Evolutionary conservation across 2,329 filamentous ascomycete genomes (phyloP).

Genomic region (Alternaria angustiovoidea): DNA sequence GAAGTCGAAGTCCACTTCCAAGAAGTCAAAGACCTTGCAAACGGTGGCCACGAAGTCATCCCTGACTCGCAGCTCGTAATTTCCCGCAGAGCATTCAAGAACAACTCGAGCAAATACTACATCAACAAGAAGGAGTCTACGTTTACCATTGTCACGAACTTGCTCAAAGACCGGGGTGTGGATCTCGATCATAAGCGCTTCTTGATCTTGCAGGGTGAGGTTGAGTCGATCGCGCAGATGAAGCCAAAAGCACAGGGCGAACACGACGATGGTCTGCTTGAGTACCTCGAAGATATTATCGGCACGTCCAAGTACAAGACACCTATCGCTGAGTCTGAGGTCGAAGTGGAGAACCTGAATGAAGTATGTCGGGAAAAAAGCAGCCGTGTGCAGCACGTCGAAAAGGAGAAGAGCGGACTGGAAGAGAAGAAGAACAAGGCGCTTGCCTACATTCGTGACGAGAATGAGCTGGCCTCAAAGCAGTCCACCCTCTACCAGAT

Average conservation of each 20-base stretch:
- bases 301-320: constrained; percentile 98
- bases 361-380: constrained; percentile 96
- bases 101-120: constrained; percentile 98
- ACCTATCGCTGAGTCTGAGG: constrained; percentile 91
- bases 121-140: constrained; percentile 90
- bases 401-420: constrained; percentile 91
- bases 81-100: constrained; percentile 93
- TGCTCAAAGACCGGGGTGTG: constrained; percentile 86
- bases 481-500: constrained; percentile 93
- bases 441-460: constrained; percentile 84
- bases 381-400: constrained; percentile 92
- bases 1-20: constrained; percentile 98
- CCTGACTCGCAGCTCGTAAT: constrained; percentile 86
- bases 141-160: constrained; percentile 87
- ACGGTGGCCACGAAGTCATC: constrained; percentile 76
- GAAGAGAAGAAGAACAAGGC: constrained; percentile 98
- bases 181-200: constrained; percentile 99
- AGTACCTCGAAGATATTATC: constrained; percentile 98
- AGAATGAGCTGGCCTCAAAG: constrained; percentile 90
- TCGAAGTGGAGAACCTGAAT: constrained; percentile 90
- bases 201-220: constrained; percentile 94
- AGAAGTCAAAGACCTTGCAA: constrained; percentile 88
- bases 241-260: constrained; percentile 95
- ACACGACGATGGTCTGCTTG: constrained; percentile 93
- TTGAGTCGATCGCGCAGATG: constrained; percentile 99